Evolutionary conservation across 345 rosid genomes (phyloP), one percentile per base, ranked within the genome.

Genomic region (Cardamine resedifolia): DNA sequence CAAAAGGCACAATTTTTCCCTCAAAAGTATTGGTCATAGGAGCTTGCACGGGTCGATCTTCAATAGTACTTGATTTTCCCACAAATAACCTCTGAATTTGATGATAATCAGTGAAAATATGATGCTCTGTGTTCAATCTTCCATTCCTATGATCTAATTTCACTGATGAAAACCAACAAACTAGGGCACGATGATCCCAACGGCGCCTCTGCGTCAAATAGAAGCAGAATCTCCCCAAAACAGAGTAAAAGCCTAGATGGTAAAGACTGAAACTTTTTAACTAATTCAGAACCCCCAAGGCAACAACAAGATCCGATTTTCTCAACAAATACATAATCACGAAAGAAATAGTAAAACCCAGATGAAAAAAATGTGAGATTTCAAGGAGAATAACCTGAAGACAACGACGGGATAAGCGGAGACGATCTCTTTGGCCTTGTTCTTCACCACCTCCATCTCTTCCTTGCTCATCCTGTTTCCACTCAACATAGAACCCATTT

Each of bases 341-440:
- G n/a, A 20, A 7, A 15, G 3, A 23, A 24, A 7, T 26, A 21
- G 10, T 7, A 20, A 48, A 15, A 18, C 14, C 21, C 28, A 59
- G 18, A 11, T 52, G 36, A 34, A 10, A 19, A 34, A 30, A 10
- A 58, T 14, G 27, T 0, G 27, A 10, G 6, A 31, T 36, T 11
- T 36, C 4, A 30, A 16, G 1, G 1, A 36, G 12, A 10, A 33
- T 6, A 18, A 58, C 27, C 45, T 30, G 75, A 88, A 90, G 64
- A 90, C 86, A 24, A 88, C 85, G 28, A 83, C 91, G 0, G 91
- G 91, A 49, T 81, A 71, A 51, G 92, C 77, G 31, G 87, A 55
- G 24, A 84, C 85, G 58, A 87, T 77, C 75, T 83, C 87, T 77
- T 85, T 81, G 8, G 83, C 89, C 66, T 88, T 87, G 76, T 69